Evolutionary conservation across 257 asterid species (phyloP).

Genomic region (Jaltomata sinuosa): DNA sequence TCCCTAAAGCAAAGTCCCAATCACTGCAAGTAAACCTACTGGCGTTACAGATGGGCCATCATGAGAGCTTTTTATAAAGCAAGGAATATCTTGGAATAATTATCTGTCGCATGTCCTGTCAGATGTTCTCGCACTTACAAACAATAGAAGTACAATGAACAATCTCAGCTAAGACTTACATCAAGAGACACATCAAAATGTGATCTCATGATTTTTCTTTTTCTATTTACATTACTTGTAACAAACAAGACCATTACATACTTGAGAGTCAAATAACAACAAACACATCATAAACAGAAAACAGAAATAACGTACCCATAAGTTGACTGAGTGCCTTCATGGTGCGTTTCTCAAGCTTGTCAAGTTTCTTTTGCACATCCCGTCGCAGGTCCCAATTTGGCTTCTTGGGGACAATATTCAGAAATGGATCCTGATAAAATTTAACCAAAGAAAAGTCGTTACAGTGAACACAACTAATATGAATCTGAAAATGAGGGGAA

Average conservation of each 20-base stretch:
- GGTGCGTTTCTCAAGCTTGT: conserved; percentile 86
- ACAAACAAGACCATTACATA: not conserved
- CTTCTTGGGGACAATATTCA: conserved; percentile 93
- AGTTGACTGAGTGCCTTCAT: conserved; percentile 69
- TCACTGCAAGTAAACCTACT: not conserved
- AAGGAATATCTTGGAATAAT: not conserved
- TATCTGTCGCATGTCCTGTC: not conserved
- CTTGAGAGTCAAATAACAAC: not conserved
- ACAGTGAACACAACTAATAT: not conserved
- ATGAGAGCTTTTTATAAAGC: not conserved
- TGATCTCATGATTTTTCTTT: not conserved
- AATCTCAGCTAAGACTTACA: not conserved
- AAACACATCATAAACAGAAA: not conserved
- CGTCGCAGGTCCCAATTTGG: conserved; percentile 95
- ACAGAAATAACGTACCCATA: conserved; percentile 43
- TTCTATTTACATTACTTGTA: not conserved
- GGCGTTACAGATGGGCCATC: not conserved
- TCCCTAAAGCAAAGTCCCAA: not conserved
- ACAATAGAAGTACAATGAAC: not conserved
- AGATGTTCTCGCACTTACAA: not conserved
- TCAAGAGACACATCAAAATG: not conserved
- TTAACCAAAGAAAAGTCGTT: not conserved
- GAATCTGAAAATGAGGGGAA: not conserved
- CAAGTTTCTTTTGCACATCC: conserved; percentile 91
- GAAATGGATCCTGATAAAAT: conserved; percentile 66